Conservation (phyloP, 306 rosid species). For the Acmispon strigosus region DNA sequence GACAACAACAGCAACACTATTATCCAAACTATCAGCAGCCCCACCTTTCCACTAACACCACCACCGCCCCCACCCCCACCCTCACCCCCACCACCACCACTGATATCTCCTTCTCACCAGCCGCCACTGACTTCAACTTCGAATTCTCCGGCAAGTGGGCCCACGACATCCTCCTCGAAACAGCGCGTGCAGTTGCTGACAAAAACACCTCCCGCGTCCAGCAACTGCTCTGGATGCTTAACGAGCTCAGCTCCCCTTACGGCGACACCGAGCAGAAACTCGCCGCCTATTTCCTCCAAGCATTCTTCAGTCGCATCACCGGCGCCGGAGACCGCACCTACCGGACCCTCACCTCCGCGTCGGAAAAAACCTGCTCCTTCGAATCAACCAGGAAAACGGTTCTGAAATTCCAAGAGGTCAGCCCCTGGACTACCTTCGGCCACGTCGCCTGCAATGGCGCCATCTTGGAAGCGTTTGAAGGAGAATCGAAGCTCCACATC, state of each 20-base stretch:
- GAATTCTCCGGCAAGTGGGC: conserved; percentile 76
- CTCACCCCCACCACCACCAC: conserved; percentile 3
- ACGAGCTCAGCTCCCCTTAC: conserved; percentile 78
- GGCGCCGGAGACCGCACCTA: conserved; percentile 70
- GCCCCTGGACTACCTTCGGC: conserved; percentile 94
- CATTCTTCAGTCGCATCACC: conserved; percentile 64
- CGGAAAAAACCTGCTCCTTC: conserved; percentile 73
- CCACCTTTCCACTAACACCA: conserved; percentile 24
- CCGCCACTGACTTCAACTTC: conserved; percentile 38
- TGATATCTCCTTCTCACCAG: conserved; percentile 38
- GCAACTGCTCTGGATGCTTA: conserved; percentile 95
- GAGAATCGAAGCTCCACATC: conserved; percentile 68
- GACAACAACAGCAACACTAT: conserved; percentile 50
- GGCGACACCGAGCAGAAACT: conserved; percentile 86
- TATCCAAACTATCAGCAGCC: conserved; percentile 35
- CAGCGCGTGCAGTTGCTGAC: conserved; percentile 67
- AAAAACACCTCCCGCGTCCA: conserved; percentile 57
- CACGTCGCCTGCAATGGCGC: conserved; percentile 92
- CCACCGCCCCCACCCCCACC: neutral
- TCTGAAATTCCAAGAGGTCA: conserved; percentile 77
- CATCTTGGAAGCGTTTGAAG: conserved; percentile 80
- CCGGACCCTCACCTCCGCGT: conserved; percentile 51
- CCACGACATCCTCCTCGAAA: conserved; percentile 49
- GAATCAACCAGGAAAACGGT: conserved; percentile 70
- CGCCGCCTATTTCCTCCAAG: conserved; percentile 74